A percentile compares a stretch with the other conserved stretches of the same genome.
phyloP scores from a whole-genome alignment of 2,329 filamentous ascomycete genomes.

The Aureobasidium sp. region DNA sequence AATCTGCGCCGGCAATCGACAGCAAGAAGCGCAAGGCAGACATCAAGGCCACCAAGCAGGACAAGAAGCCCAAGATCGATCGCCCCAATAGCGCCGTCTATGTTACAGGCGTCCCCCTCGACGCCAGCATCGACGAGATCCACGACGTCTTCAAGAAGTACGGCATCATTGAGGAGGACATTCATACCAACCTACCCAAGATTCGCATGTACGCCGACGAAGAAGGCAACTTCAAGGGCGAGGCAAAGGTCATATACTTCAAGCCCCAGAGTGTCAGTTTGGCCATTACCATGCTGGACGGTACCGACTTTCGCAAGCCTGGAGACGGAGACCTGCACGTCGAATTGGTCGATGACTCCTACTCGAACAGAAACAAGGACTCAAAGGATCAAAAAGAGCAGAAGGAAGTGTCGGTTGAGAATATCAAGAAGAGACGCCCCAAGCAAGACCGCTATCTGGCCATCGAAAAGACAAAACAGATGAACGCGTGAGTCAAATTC shows the following conservation, averaged over 20 bases:
- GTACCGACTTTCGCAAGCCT: slow-evolving; percentile 69
- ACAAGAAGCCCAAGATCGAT: slow-evolving; percentile 23
- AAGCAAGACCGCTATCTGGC: slow-evolving; percentile 74
- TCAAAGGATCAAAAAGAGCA: slow-evolving; percentile 56
- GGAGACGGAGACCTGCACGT: slow-evolving; percentile 63
- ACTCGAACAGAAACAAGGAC: slow-evolving; percentile 55
- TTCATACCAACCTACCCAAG: slow-evolving; percentile 76
- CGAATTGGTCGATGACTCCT: slow-evolving; percentile 77
- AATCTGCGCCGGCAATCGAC: slow-evolving; percentile 41
- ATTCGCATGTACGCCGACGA: slow-evolving; percentile 90
- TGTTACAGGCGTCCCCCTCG: slow-evolving; percentile 75
- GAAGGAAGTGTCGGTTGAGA: slow-evolving; percentile 51
- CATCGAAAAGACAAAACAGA: slow-evolving; percentile 81
- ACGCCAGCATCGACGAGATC: slow-evolving; percentile 73
- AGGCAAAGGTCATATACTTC: slow-evolving; percentile 86
- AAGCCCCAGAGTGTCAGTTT: slow-evolving; percentile 86
- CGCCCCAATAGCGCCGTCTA: slow-evolving; percentile 82
- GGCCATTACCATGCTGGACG: slow-evolving; percentile 72
- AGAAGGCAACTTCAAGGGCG: slow-evolving; percentile 80
- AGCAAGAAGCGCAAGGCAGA: slow-evolving; percentile 36
- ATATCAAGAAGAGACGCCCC: slow-evolving; percentile 43
- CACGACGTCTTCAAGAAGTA: slow-evolving; percentile 77
- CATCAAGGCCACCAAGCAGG: slow-evolving; percentile 25
- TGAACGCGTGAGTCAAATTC: slow-evolving; percentile 50
- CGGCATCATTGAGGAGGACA: slow-evolving; percentile 88